These are phyloP conservation scores for Blastocystis sp. DNA, from an alignment of 352 stramenopile species.

Conservation along the genomic window DNA sequence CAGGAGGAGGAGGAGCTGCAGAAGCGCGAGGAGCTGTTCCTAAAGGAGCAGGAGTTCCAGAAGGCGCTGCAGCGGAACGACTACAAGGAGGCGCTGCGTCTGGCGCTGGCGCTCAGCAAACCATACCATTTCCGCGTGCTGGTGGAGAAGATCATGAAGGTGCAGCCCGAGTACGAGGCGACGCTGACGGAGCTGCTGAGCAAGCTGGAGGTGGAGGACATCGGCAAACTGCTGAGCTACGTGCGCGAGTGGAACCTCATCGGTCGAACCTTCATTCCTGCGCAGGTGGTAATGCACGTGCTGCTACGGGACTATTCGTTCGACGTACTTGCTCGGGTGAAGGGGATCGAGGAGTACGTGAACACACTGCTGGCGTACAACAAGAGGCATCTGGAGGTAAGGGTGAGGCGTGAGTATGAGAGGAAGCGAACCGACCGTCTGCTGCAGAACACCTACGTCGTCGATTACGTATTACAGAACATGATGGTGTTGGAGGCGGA, in stretches of 20 bases:
- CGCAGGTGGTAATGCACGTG: conserved; percentile 80
- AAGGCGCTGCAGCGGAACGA: conserved; percentile 83
- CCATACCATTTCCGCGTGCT: conserved; percentile 83
- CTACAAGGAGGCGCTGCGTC: conserved; percentile 70
- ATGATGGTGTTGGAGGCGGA: conserved; percentile 41
- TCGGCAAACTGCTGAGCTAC: conserved; percentile 80
- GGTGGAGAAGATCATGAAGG: conserved; percentile 61
- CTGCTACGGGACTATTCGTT: conserved; percentile 65
- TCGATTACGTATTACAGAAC: conserved; percentile 72
- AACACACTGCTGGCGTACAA: conserved; percentile 86
- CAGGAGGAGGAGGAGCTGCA: conserved; percentile 72
- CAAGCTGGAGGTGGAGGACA: conserved; percentile 71
- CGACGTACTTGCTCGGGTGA: conserved; percentile 65
- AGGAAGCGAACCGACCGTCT: conserved; percentile 82
- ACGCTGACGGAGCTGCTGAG: conserved; percentile 64
- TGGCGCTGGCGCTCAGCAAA: conserved; percentile 82
- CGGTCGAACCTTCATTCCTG: conserved; percentile 79
- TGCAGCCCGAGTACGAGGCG: not conserved
- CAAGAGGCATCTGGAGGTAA: conserved; percentile 80
- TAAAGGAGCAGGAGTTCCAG: conserved; percentile 84
- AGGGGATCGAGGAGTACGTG: conserved; percentile 74
- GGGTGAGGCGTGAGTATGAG: not conserved
- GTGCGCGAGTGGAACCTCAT: conserved; percentile 94
- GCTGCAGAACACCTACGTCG: conserved; percentile 85
- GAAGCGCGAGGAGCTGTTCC: conserved; percentile 75